Conservation (phyloP, 1,284 basidiomycete species). For the Salmacisia buchloeana region DNA sequence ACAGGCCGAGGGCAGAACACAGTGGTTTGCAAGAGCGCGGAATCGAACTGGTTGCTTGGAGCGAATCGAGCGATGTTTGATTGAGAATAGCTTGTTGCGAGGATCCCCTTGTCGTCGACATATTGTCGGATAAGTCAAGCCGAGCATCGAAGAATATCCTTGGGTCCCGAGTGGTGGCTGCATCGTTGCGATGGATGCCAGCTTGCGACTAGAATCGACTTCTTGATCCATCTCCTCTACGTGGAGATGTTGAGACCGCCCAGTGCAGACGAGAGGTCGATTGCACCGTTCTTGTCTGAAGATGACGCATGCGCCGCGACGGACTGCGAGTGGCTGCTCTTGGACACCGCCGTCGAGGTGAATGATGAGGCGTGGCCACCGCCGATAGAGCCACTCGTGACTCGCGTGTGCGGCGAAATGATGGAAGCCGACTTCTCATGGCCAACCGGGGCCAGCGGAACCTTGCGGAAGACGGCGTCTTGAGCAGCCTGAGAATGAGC, state of each 20-base stretch:
- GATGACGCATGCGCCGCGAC: too few relatives aligned
- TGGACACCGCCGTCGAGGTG: too few relatives aligned
- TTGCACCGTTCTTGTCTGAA: not conserved
- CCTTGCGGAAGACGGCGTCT: not conserved
- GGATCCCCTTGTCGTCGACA: not conserved
- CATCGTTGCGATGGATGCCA: too few relatives aligned
- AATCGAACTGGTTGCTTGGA: not conserved
- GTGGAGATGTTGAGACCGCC: conserved; percentile 5
- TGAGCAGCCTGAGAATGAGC: not conserved
- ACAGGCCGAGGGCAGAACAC: too few relatives aligned
- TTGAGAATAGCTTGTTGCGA: not conserved
- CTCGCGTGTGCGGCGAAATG: not conserved
- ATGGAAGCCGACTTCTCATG: conserved; percentile 8
- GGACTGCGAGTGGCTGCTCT: too few relatives aligned
- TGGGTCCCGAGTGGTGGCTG: too few relatives aligned
- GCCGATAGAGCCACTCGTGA: not conserved
- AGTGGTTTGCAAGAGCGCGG: too few relatives aligned
- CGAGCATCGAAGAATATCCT: too few relatives aligned
- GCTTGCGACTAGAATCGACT: conserved; percentile 22
- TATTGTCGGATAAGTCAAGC: too few relatives aligned
- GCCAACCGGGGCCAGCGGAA: conserved; percentile 4
- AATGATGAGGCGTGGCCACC: too few relatives aligned
- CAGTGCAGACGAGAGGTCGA: not conserved
- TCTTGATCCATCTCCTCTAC: too few relatives aligned
- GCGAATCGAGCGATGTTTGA: not conserved